Conservation (phyloP, 352 stramenopile species). For the Pythium brachiatum region DNA sequence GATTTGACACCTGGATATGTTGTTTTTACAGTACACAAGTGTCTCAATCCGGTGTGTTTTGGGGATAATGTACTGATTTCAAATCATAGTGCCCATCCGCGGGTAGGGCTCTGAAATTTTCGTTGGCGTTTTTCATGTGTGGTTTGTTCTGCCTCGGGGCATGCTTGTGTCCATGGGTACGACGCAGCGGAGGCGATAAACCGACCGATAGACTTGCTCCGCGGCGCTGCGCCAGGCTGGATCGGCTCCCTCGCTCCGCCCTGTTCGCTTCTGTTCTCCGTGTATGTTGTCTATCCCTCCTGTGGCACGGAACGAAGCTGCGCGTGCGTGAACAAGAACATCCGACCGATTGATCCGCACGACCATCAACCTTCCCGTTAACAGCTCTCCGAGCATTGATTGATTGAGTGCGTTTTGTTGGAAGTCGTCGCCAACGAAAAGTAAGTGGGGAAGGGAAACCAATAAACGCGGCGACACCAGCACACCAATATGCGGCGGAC, state of each 20-base stretch:
- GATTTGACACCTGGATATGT: conserved; percentile 25
- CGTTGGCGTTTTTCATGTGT: conserved; percentile 23
- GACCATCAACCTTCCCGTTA: neutral
- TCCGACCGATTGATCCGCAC: neutral
- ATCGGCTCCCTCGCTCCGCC: neutral
- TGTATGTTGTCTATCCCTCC: neutral
- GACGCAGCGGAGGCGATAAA: neutral
- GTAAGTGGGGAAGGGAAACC: neutral
- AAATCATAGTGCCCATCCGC: conserved; percentile 3
- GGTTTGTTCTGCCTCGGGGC: conserved; percentile 6
- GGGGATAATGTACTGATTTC: conserved; percentile 10
- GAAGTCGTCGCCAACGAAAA: neutral
- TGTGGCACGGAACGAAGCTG: neutral
- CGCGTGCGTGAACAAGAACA: neutral
- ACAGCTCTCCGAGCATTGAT: neutral
- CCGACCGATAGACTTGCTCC: conserved; percentile 1
- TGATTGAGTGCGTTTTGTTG: conserved; percentile 2
- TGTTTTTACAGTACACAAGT: conserved; percentile 15
- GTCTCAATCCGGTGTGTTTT: neutral
- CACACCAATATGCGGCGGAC: conserved; percentile 3
- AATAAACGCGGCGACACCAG: neutral
- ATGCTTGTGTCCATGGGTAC: neutral
- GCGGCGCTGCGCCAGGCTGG: neutral
- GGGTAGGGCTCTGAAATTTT: conserved; percentile 82
- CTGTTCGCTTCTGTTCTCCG: conserved; percentile 10